Evolutionary conservation across 345 rosid species (phyloP), one percentile per base, ranked within the genome.

Genomic region (Brassica napus): DNA sequence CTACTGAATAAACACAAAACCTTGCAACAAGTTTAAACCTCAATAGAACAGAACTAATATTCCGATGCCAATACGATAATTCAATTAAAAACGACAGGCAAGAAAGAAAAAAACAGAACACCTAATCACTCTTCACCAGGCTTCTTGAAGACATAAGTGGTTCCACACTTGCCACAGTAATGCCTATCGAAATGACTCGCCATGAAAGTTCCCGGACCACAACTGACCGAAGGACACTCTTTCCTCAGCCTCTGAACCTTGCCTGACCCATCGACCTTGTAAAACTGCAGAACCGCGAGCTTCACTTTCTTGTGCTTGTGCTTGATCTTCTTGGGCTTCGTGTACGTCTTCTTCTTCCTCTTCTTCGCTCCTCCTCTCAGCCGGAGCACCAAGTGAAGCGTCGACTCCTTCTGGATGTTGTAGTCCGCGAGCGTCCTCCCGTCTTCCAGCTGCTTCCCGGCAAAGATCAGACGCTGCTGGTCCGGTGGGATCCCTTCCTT

Each of bases 291-390:
- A 16, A 65, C 69, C n/a, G 90, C 85, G 9, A 89, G 90, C 86
- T 89, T 89, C 75, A 89, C 92, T 81, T 89, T 89, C 89, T 86
- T 89, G 63, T 89, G 82, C 87, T 83, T 87, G 71, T 87, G 92
- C 79, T 89, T 87, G 70, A 89, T 82, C 88, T 89, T 89, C 88
- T 89, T 89, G 0, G 92, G 92, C 79, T 89, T 89, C 64, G 90
- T 89, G 88, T 87, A 89, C 32, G 88, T 87, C 89, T 89, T 89
- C 92, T 89, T 89, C 92, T 89, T 89, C 1, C 92, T 72, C 89
- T 89, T 89, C 84, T 89, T 89, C 23, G 92, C 92, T 9, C 92
- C 92, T 8, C 92, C 92, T 10, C 90, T 84, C 31, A 89, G 84
- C 5, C 92, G 88, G 11, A 89, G 92, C 7, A 89, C 92, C 31